phyloP scores from a whole-genome alignment of 305 asterid genomes.

The Salvia sclarea region DNA sequence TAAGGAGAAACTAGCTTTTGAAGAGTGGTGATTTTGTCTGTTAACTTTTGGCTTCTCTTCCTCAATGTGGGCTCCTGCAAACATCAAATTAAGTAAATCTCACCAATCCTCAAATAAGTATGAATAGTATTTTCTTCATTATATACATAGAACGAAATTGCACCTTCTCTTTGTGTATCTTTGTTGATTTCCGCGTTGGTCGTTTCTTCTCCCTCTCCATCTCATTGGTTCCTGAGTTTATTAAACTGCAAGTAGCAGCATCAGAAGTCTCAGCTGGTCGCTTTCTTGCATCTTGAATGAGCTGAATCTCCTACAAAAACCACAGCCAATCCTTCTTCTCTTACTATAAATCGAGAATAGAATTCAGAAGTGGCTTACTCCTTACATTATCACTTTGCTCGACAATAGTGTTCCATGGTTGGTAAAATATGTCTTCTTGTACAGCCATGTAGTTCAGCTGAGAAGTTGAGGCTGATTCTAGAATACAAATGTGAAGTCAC shows the following conservation, averaged over 20 bases:
- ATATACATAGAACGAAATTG: not conserved
- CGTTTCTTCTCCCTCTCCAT: conserved; percentile 14
- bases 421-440: conserved; percentile 25
- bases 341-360: too few species aligned
- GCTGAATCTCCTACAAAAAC: conserved; percentile 26
- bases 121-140: not conserved
- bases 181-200: conserved; percentile 17
- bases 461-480: conserved; percentile 32
- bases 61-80: conserved; percentile 25
- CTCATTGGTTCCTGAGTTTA: not conserved
- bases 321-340: too few species aligned
- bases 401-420: conserved; percentile 14
- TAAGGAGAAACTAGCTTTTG: conserved; percentile 68
- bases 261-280: conserved; percentile 25
- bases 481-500: not conserved
- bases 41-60: conserved; percentile 52
- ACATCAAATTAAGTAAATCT: not conserved
- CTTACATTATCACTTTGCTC: conserved; percentile 33
- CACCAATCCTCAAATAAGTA: not conserved
- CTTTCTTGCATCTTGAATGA: conserved; percentile 28
- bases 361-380: not conserved
- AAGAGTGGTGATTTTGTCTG: conserved; percentile 56
- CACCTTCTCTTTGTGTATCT: conserved; percentile 28
- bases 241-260: not conserved
- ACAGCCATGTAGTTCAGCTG: conserved; percentile 25